Conservation (phyloP, 106 monocot species). For the Allium fistulosum region DNA sequence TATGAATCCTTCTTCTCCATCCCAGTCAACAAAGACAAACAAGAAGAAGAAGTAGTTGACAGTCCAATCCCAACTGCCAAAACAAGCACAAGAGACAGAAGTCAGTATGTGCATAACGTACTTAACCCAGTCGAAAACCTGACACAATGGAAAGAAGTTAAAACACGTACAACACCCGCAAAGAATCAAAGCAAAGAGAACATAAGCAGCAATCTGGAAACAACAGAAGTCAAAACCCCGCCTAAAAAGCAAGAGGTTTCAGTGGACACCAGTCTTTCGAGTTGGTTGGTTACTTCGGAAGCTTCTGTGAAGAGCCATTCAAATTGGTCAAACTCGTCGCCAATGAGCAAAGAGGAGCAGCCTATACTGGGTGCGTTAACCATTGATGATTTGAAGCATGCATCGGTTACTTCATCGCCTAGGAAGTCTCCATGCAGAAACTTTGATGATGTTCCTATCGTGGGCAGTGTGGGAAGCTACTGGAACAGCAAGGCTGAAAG, state of each 20-base stretch:
- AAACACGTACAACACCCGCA: constrained; percentile 13
- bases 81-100: constrained; percentile 31
- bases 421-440: constrained; percentile 51
- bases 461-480: constrained; percentile 76
- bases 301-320: constrained; percentile 20
- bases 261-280: constrained; percentile 84
- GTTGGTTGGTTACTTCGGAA: constrained; percentile 45
- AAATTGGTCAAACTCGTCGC: constrained; percentile 22
- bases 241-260: constrained; percentile 37
- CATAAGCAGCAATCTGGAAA: constrained; percentile 9
- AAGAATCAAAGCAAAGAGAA: constrained; percentile 49
- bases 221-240: background rate
- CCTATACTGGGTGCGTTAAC: constrained; percentile 83
- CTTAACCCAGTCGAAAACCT: constrained; percentile 73
- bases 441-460: constrained; percentile 68
- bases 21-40: constrained; percentile 43
- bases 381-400: constrained; percentile 60
- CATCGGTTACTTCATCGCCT: constrained; percentile 42
- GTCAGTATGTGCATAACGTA: constrained; percentile 45
- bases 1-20: constrained; percentile 73
- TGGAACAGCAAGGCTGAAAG: constrained; percentile 35
- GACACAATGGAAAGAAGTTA: constrained; percentile 57
- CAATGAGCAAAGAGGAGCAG: constrained; percentile 40
- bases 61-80: constrained; percentile 13
- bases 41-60: constrained; percentile 24